Evolutionary conservation across 208 protist species (phyloP), one percentile per base, ranked within the genome.

Genomic region (Trypanosoma boissoni): DNA sequence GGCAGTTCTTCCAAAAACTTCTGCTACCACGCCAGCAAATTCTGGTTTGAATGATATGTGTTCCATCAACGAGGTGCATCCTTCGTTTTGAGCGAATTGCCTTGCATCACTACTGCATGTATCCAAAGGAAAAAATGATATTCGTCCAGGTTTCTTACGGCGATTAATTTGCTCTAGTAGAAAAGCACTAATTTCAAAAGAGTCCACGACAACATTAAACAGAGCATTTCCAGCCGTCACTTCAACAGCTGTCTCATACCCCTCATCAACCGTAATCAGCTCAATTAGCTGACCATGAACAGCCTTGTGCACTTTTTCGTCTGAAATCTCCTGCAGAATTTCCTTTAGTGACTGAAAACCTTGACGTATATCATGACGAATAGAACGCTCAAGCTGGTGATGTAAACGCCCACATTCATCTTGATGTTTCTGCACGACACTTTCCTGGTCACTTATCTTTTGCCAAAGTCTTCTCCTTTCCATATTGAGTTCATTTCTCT

Each of bases 131-230:
- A 99, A 93, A 70, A 99, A 99, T 0, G 97, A 97, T 21, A 99
- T 81, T 21, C 98, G 81, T 6, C 97, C 97, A 16, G 78, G 78
- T 49, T 91, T 94, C 27, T 76, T 78, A 0, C 71, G 44, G 36
- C 76, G 72, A 51, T 98, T 96, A 72, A 99, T 94, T 31, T 91
- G 59, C 12, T 93, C 72, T 0, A 99, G 74, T 14, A 99, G 51
- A 9, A 74, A 64, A 1, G 84, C 74, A 42, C 97, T 95, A 1
- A 84, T 76, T 23, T 96, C 86, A 72, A 99, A 98, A 7, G 71
- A 92, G 57, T 99, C 97, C 10, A 99, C 97, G 5, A 99, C 96
- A 20, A 99, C 78, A 72, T 99, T 86, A 72, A 99, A 99, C 1
- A 99, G 79, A 10, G 83, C 64, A 68, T 96, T 97, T 12, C 93